Conservation (phyloP, 1,139 yeast species). For the Pichia kudriavzevii region DNA sequence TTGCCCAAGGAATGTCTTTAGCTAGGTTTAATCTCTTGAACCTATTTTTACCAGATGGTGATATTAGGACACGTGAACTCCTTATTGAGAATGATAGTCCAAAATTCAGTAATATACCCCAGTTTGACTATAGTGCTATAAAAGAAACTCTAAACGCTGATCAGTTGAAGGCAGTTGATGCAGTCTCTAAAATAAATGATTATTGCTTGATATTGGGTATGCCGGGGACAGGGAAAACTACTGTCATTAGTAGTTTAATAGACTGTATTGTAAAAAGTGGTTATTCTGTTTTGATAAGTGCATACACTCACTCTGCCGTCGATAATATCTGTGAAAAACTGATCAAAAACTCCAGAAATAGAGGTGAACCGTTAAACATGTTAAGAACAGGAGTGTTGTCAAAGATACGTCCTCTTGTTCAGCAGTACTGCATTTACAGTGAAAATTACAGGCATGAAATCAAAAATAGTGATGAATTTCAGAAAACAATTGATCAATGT, state of each 20-base stretch:
- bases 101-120: constrained; percentile 29
- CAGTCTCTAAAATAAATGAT: constrained; percentile 59
- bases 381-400: constrained; percentile 51
- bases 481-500: constrained; percentile 43
- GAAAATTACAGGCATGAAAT: constrained; percentile 32
- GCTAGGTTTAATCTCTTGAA: constrained; percentile 73
- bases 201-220: constrained; percentile 82
- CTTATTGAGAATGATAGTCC: constrained; percentile 58
- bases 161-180: constrained; percentile 61
- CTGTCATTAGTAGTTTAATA: constrained; percentile 75
- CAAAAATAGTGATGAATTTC: constrained; percentile 39
- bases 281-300: constrained; percentile 67
- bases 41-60: constrained; percentile 48
- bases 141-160: constrained; percentile 46
- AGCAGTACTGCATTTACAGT: constrained; percentile 42
- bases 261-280: constrained; percentile 49
- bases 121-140: constrained; percentile 20
- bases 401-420: constrained; percentile 58
- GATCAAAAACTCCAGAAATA: constrained; percentile 36
- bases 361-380: constrained; percentile 36
- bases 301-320: constrained; percentile 94
- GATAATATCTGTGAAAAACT: constrained; percentile 81
- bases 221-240: constrained; percentile 99
- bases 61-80: constrained; percentile 42
- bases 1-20: constrained; percentile 64